Percentiles rank a stretch among this genome's conserved stretches.
Evolutionary conservation across 2,329 filamentous ascomycete genomes (phyloP).

Genomic region (Colletotrichum australisinense): DNA sequence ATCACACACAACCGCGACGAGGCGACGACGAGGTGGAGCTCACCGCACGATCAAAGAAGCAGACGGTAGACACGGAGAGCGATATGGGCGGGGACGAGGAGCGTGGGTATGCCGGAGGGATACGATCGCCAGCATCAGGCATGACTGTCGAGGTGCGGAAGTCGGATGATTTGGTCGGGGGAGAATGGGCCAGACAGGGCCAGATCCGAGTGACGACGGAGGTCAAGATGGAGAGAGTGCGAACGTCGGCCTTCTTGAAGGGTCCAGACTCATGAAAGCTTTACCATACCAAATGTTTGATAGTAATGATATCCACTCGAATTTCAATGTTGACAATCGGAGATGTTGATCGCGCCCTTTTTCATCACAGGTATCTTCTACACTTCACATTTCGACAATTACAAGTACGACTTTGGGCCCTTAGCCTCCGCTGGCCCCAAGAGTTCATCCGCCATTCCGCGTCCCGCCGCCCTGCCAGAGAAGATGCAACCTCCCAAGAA

Average conservation of each 20-base stretch:
- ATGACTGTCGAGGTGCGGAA: constrained; percentile 25
- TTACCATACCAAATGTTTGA: not conserved
- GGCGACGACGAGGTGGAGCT: constrained; percentile 28
- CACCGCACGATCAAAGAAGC: constrained; percentile 16
- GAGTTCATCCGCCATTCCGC: constrained; percentile 63
- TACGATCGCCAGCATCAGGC: constrained; percentile 7
- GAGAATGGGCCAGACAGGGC: constrained; percentile 9
- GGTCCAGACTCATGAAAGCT: not conserved
- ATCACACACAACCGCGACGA: not conserved
- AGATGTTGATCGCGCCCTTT: not conserved
- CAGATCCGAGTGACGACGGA: constrained; percentile 28
- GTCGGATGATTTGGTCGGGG: constrained; percentile 13
- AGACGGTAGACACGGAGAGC: not conserved
- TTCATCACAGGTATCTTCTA: not conserved
- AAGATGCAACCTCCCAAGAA: constrained; percentile 74
- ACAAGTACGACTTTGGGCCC: constrained; percentile 13
- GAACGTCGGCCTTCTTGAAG: constrained; percentile 15
- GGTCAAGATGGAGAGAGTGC: constrained; percentile 20
- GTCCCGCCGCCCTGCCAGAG: constrained; percentile 67
- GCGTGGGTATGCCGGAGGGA: constrained; percentile 3
- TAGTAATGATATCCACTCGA: not conserved
- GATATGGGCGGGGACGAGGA: constrained; percentile 12
- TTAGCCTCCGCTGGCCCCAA: constrained; percentile 27
- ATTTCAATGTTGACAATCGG: not conserved
- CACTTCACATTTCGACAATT: not conserved